Base-by-base conservation (phyloP, 192 early-diverging fungal species). In the Chytriomyces sp. region DNA sequence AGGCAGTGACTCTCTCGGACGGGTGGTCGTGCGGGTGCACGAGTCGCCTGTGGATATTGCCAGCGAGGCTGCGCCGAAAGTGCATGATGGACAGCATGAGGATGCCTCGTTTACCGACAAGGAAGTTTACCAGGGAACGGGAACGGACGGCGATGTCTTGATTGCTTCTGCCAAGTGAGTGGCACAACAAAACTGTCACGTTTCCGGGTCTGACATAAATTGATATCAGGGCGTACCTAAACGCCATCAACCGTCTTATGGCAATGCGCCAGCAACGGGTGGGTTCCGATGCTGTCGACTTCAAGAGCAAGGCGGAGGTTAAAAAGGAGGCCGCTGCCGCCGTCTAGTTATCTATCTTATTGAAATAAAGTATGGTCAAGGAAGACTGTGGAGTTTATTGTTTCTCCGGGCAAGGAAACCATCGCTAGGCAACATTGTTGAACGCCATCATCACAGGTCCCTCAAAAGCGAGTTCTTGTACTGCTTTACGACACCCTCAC, bases 1-100 rank as follows among this genome's bases (percentile, higher is more conserved):
- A 59, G 94, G 93, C 41, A 86, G 89, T 59, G 95, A 97, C 77
- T 89, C 94, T 14, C 81, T 95, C 41, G 95, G 94, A 54, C 89
- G 92, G 76, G 95, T 94, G 30, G 78, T 88, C 3, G 90, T 95
- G 33, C 88, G 89, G 57, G 89, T 93, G 61, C 80, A 76, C 37
- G 71, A 78, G 56, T 66, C 41, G 4, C 53, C 53, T 14, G 76
- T 64, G 1, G 75, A 36, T 2, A 66, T 71, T 7, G 22, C 31
- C 38, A 53, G 72, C 28, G 75, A 70, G 30, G 59, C 57, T 22
- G 69, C 61, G 25, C 66, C 55, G 40, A 62, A 28, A 52, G 56
- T 39, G 73, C 68, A 10, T 22, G 68, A 40, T 52, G 70, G 59
- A 52, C 31, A 26, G 26, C 26, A 36, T 52, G 79, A 36, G 26